These are phyloP conservation scores for Parachlorella kessleri DNA, from an alignment of 139 green algal species.

Conservation along the genomic window DNA sequence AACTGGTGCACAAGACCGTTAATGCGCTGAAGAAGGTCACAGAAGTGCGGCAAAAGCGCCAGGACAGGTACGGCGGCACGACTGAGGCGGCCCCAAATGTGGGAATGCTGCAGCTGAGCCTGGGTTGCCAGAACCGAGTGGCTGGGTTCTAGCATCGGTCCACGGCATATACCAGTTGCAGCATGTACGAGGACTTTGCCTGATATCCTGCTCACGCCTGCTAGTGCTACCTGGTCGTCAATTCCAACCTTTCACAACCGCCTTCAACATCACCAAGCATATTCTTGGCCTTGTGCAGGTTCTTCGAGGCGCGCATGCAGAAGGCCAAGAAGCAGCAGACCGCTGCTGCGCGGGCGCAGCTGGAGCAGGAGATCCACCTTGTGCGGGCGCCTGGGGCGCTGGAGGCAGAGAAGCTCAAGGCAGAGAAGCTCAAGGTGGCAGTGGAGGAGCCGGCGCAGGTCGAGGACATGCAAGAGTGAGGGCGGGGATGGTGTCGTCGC, in stretches of 20 bases:
- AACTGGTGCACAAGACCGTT: slow-evolving; percentile 90
- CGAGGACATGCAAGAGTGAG: slow-evolving; percentile 10
- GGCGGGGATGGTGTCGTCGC: background rate
- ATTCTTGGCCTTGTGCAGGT: slow-evolving; percentile 22
- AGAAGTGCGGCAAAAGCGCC: slow-evolving; percentile 77
- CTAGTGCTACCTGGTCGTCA: too few species aligned
- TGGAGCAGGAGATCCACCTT: slow-evolving; percentile 93
- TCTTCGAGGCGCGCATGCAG: slow-evolving; percentile 89
- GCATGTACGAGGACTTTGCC: too few species aligned
- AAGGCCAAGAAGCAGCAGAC: slow-evolving; percentile 61
- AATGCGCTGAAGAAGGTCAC: slow-evolving; percentile 91
- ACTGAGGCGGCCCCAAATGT: too few species aligned
- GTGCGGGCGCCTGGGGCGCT: slow-evolving; percentile 67
- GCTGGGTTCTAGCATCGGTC: too few species aligned
- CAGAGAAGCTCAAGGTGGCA: slow-evolving; percentile 28
- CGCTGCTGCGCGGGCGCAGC: slow-evolving; percentile 64
- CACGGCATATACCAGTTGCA: too few species aligned
- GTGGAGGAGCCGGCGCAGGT: background rate
- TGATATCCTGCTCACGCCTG: too few species aligned
- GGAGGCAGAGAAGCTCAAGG: slow-evolving; percentile 27
- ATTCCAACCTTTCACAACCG: too few species aligned
- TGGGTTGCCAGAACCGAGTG: too few species aligned
- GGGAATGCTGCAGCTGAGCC: too few species aligned
- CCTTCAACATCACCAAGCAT: too few species aligned
- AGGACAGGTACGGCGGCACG: slow-evolving; percentile 76